A percentile compares a stretch with the other conserved stretches of the same genome.
phyloP scores from a whole-genome alignment of 805 yeast genomes.

The Sungouiella blattae region DNA sequence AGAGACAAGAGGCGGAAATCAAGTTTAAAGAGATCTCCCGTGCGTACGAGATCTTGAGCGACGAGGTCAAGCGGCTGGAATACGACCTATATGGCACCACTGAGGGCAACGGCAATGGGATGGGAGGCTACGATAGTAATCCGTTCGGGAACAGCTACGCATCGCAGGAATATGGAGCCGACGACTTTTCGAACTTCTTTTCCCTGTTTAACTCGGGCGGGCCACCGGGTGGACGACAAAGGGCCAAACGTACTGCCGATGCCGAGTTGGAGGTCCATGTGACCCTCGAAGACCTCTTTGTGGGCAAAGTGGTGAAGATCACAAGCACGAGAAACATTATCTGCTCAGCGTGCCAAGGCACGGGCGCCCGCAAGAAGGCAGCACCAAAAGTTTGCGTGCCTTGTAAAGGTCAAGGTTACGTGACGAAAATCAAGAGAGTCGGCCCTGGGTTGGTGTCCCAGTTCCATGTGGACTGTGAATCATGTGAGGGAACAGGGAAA shows the following conservation, averaged over 20 bases:
- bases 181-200: conserved; percentile 74
- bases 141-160: conserved; percentile 33
- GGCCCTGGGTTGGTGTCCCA: conserved; percentile 76
- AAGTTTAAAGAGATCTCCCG: conserved; percentile 79
- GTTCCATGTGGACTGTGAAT: conserved; percentile 55
- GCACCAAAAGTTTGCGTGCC: conserved; percentile 51
- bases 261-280: conserved; percentile 65
- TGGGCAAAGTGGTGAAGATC: conserved; percentile 76
- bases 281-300: conserved; percentile 68
- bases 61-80: conserved; percentile 56
- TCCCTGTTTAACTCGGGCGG: conserved; percentile 36
- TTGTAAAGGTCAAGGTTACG: conserved; percentile 73
- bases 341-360: conserved; percentile 72
- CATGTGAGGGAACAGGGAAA: conserved; percentile 71
- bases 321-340: conserved; percentile 67
- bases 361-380: conserved; percentile 67
- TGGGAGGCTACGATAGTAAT: conserved; percentile 27
- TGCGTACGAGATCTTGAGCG: conserved; percentile 81
- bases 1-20: conserved; percentile 67
- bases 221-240: conserved; percentile 13
- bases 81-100: conserved; percentile 57
- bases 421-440: conserved; percentile 56
- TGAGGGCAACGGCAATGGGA: conserved; percentile 22
- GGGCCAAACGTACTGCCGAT: conserved; percentile 52
- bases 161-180: conserved; percentile 55